Evolutionary conservation across 257 asterid genomes (phyloP).

Genomic region (Solanum gracilifrons): DNA sequence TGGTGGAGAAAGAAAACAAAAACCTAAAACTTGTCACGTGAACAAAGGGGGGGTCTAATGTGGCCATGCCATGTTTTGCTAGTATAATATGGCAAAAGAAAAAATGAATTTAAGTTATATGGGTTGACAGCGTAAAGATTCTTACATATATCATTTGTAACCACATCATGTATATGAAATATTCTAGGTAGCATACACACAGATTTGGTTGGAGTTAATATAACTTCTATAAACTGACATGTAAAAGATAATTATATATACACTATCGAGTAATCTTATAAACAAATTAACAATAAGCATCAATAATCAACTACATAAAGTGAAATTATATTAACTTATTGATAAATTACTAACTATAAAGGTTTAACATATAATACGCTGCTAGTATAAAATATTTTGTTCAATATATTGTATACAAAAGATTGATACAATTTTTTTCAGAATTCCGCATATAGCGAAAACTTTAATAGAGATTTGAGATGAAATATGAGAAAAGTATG

Average conservation of each 20-base stretch:
- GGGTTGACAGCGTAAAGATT: neutral
- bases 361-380: neutral
- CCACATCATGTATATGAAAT: neutral
- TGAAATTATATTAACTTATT: neutral
- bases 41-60: neutral
- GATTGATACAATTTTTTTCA: neutral
- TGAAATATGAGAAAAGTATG: neutral
- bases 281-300: neutral
- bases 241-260: neutral
- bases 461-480: no score
- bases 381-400: neutral
- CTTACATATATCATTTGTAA: neutral
- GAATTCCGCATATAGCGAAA: neutral
- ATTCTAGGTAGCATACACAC: neutral
- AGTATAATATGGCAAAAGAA: neutral
- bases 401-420: neutral
- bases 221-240: neutral
- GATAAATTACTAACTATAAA: neutral
- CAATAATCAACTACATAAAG: neutral
- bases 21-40: neutral
- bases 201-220: neutral
- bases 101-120: neutral
- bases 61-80: neutral
- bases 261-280: neutral
- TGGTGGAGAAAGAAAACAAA: conserved; percentile 17